A percentile compares a stretch with the other conserved stretches of the same genome.
Conservation (phyloP, 768 basidiomycete species). For the Trametes punicea region DNA sequence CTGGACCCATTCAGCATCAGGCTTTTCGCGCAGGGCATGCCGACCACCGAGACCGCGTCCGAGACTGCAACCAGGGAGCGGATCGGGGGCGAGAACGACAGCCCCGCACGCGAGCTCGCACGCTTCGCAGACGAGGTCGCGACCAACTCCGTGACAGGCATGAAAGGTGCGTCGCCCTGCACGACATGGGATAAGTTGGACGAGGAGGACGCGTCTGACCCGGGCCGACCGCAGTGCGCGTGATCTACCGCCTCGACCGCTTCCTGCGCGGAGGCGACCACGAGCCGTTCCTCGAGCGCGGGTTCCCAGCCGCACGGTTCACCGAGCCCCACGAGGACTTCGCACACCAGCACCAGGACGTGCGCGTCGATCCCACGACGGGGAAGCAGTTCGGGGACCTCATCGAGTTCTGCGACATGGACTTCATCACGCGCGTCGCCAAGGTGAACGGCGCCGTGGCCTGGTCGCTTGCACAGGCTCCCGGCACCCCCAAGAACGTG, state of each 20-base stretch:
- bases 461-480: slow-evolving; percentile 55
- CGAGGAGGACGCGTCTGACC: neutral
- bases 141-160: slow-evolving; percentile 44
- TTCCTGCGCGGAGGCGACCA: slow-evolving; percentile 59
- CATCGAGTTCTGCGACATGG: slow-evolving; percentile 49
- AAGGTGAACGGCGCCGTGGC: slow-evolving; percentile 49
- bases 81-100: slow-evolving; percentile 54
- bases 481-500: slow-evolving; percentile 49
- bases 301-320: slow-evolving; percentile 53
- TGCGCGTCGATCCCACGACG: slow-evolving; percentile 40
- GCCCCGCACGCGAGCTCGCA: slow-evolving; percentile 48
- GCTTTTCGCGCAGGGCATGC: slow-evolving; percentile 51
- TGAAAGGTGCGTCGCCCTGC: slow-evolving; percentile 44
- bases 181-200: too few relatives aligned
- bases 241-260: slow-evolving; percentile 50
- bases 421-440: slow-evolving; percentile 49
- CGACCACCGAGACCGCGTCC: slow-evolving; percentile 39
- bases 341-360: slow-evolving; percentile 56
- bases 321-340: slow-evolving; percentile 57
- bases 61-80: slow-evolving; percentile 34
- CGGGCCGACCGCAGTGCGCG: slow-evolving; percentile 38
- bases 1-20: slow-evolving; percentile 47
- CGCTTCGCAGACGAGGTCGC: slow-evolving; percentile 51
- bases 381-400: slow-evolving; percentile 58
- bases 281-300: slow-evolving; percentile 44